Conservation (phyloP, 2,329 filamentous ascomycete genomes). For the Fusarium algeriense region DNA sequence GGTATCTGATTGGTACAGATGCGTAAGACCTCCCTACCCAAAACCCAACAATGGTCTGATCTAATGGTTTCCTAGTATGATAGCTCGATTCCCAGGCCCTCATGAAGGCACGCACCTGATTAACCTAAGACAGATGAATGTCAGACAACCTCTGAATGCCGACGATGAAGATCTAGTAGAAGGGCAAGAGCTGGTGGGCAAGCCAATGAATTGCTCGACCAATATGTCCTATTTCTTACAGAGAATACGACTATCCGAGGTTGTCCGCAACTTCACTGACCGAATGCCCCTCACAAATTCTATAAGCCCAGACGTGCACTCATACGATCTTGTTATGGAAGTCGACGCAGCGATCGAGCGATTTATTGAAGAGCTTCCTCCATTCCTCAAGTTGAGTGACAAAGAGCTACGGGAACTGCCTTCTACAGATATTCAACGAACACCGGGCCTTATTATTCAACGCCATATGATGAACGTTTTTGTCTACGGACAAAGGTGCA, state of each 20-base stretch:
- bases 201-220: conserved; percentile 51
- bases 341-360: conserved; percentile 49
- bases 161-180: conserved; percentile 54
- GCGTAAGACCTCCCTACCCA: conserved; percentile 48
- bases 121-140: conserved; percentile 55
- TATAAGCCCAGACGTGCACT: conserved; percentile 47
- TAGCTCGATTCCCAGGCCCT: conserved; percentile 53
- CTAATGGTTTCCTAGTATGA: conserved; percentile 48
- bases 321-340: conserved; percentile 50
- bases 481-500: conserved; percentile 52
- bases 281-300: conserved; percentile 43
- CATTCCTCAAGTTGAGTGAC: conserved; percentile 47
- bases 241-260: conserved; percentile 54
- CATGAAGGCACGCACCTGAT: conserved; percentile 54
- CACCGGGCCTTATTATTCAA: conserved; percentile 47
- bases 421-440: conserved; percentile 38
- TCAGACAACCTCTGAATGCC: conserved; percentile 55
- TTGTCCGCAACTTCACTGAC: conserved; percentile 54
- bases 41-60: too few species aligned
- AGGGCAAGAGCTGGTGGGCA: conserved; percentile 45
- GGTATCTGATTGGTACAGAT: conserved; percentile 57
- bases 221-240: conserved; percentile 55
- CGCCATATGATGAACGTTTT: conserved; percentile 52
- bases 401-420: conserved; percentile 38
- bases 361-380: conserved; percentile 47